Evolutionary conservation across 1,284 basidiomycete genomes (phyloP), one percentile per base, ranked within the genome.

Genomic region (Rhodotorula sp.): DNA sequence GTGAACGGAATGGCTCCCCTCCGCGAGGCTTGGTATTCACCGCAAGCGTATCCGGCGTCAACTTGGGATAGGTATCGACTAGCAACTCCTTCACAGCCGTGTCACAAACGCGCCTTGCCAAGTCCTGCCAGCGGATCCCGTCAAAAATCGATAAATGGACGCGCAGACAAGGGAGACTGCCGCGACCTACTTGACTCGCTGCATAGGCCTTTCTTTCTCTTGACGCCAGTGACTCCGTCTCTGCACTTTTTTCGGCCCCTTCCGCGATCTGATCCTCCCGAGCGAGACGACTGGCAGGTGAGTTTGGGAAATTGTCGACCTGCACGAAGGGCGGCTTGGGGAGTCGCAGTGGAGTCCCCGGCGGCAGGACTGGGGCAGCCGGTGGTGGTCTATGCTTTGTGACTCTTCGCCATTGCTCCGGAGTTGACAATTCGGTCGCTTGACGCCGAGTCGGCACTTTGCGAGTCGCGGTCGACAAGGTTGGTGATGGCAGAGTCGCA

Each of bases 41-140:
- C 28, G 64, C n/a, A 19, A 67, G 5, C 2, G 55, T 59, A 0
- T 47, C 28, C 6, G 56, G 21, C 8, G 12, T 16, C 12, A 71
- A 14, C 0, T 16, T 2, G 0, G n/a, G 31, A 47, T 64, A 61
- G 34, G 66, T 55, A 18, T 70, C 59, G 19, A 31, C 16, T 16
- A 70, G 48, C 3, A 70, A 47, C 48, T 70, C 69, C 19, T 54
- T 64, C 15, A 61, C 14, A 6, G 47, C 38, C 38, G 38, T 43
- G 10, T 43, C 38, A 12, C 38, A 43, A 43, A 43, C 38, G 1
- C 38, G 38, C 38, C 12, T 43, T 12, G 38, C 38, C 38, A 43
- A 43, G 10, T 43, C 38, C 38, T 43, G 38, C 38, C 38, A 43
- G 38, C 38, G 38, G 14, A 43, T 43, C 38, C 38, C 38, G 38